Evolutionary conservation across 2,329 filamentous ascomycete species (phyloP), one percentile per base, ranked within the genome.

Genomic region (Penicillium sp.): DNA sequence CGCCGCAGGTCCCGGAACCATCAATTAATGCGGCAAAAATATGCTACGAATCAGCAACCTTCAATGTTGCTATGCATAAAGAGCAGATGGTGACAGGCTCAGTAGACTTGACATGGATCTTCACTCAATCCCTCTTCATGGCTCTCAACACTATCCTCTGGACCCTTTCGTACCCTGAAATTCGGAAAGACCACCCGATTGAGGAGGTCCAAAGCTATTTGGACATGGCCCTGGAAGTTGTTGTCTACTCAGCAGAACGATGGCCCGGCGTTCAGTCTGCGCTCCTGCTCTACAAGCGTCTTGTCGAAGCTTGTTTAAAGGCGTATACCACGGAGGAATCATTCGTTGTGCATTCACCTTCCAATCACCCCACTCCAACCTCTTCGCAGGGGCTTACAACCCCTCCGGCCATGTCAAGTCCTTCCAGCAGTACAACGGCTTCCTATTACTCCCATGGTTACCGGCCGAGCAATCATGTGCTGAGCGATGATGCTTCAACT

Each of bases 21-120:
- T 93, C 91, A 0, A 74, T 88, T 8, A 78, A 83, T n/a, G 91
- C 93, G 1, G 93, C 93, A 1, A 78, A 84, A 31, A 88, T 87
- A 64, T 98, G 93, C 71, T 97, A 90, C 68, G 87, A 95, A 46
- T 92, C 91, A 42, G 88, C 91, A 47, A 82, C 87, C 11, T 90
- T 87, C 74, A 93, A 96, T 69, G 90, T 97, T 66, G 83, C 88
- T 63, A 86, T 93, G 71, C 89, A 92, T 45, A 86, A 86, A 69
- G 87, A 89, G 67, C 92, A 96, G 73, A 89, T 96, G 69, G 84
- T 88, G 63, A 87, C 84, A 16, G 83, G 84, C 14, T 87, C 87
- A 22, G 86, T 95, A 11, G 93, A 97, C 69, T 82, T 97, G 58
- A 97, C 93, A 1, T 98, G 93, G 93, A 88, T 96, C 44, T 96